phyloP scores from a whole-genome alignment of 495 filamentous ascomycete genomes.

The Jackrogersella multiformis region DNA sequence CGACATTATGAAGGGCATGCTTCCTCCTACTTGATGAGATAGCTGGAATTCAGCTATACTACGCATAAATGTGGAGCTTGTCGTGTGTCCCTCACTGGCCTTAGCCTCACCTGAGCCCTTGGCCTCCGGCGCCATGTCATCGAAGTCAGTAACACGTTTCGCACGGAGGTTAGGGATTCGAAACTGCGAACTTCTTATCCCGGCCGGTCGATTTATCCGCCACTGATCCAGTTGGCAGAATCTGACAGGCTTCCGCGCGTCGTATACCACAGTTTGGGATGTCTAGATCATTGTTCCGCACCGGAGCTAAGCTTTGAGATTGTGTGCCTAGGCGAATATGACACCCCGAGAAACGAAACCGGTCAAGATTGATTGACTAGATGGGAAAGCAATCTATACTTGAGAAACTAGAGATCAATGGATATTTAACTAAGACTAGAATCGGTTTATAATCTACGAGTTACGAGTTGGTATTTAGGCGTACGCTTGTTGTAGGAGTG shows the following conservation, averaged over 20 bases:
- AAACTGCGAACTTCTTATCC: not conserved
- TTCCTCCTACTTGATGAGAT: not conserved
- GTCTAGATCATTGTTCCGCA: not conserved
- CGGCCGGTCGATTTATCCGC: not conserved
- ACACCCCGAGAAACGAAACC: not conserved
- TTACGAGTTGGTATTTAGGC: no score
- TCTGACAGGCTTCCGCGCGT: constrained; percentile 2
- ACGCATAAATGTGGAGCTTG: not conserved
- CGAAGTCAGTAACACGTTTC: not conserved
- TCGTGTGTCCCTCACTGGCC: not conserved
- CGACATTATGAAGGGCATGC: constrained; percentile 44
- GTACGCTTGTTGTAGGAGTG: not conserved
- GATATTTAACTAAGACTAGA: not conserved
- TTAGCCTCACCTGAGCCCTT: constrained; percentile 26
- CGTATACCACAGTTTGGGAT: not conserved
- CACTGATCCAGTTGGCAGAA: no score
- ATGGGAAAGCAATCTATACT: constrained; percentile 20
- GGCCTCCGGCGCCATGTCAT: constrained; percentile 17
- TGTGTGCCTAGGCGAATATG: constrained; percentile 7
- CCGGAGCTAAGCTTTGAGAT: not conserved
- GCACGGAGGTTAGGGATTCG: not conserved
- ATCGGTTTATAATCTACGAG: constrained; percentile 15
- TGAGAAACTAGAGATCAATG: not conserved
- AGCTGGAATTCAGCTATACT: not conserved
- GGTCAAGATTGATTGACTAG: constrained; percentile 14